Evolutionary conservation across 306 rosid species (phyloP).

Genomic region (Lathyrus aphaca): DNA sequence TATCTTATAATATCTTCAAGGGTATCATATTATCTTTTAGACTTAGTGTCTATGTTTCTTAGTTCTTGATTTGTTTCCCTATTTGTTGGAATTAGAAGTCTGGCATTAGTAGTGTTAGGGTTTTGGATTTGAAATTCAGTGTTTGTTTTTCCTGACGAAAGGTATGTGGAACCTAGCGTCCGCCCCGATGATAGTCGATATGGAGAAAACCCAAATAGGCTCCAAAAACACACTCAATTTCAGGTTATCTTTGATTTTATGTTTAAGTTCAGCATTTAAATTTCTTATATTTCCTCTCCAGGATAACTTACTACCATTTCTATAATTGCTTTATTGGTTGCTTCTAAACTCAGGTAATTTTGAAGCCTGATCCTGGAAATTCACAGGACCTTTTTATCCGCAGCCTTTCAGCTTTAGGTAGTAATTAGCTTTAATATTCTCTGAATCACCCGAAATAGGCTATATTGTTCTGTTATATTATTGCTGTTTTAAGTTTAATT

Average conservation of each 20-base stretch:
- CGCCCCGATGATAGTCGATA: constrained; percentile 97
- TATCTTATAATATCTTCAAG: background rate
- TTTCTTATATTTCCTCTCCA: constrained; percentile 24
- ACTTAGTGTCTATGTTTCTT: background rate
- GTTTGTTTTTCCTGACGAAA: constrained; percentile 46
- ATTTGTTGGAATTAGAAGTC: background rate
- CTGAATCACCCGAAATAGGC: constrained; percentile 31
- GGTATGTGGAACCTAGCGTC: constrained; percentile 91
- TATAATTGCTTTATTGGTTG: constrained; percentile 26
- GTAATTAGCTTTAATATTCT: constrained; percentile 30
- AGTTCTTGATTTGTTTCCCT: background rate
- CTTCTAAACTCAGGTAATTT: constrained; percentile 69
- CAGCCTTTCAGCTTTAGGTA: constrained; percentile 95
- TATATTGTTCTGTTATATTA: constrained; percentile 1
- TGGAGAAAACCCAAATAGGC: constrained; percentile 98
- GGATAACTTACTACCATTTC: constrained; percentile 20
- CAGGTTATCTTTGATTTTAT: constrained; percentile 57
- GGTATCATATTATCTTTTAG: constrained; percentile 1
- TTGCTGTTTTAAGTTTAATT: constrained; percentile 29
- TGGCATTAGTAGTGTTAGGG: constrained; percentile 10
- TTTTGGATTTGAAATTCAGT: constrained; percentile 36
- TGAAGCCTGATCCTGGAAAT: constrained; percentile 99
- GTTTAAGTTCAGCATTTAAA: constrained; percentile 24
- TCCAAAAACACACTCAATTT: constrained; percentile 95
- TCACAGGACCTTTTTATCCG: constrained; percentile 89